A percentile compares a stretch with the other conserved stretches of the same genome.
phyloP scores from a whole-genome alignment of 1,139 yeast genomes.

The Protomyces macrosporus region DNA sequence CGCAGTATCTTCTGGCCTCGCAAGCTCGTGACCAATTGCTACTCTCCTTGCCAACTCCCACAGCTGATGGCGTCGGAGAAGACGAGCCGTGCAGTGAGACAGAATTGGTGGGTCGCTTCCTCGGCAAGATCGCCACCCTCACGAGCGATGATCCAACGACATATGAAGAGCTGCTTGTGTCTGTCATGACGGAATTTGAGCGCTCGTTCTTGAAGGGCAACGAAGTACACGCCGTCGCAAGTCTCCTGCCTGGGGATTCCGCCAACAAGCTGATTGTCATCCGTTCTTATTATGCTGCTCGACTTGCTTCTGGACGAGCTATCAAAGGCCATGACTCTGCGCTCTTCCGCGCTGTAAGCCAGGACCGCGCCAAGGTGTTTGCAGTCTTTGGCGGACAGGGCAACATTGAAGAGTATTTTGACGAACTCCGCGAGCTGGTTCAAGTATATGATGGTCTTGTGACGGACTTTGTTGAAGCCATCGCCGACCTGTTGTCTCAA shows the following conservation, averaged over 20 bases:
- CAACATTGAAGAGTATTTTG: constrained; percentile 94
- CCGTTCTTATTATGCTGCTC: constrained; percentile 61
- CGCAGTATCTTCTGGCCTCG: constrained; percentile 69
- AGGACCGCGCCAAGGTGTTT: constrained; percentile 58
- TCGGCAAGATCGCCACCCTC: constrained; percentile 68
- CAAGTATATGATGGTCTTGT: constrained; percentile 69
- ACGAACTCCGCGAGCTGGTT: constrained; percentile 84
- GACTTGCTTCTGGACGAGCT: constrained; percentile 48
- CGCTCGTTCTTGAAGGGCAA: constrained; percentile 64
- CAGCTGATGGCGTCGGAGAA: constrained; percentile 81
- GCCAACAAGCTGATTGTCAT: constrained; percentile 68
- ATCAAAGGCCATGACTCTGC: constrained; percentile 58
- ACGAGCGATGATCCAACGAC: constrained; percentile 52
- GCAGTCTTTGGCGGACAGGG: constrained; percentile 99
- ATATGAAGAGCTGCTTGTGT: constrained; percentile 62
- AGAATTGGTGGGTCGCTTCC: constrained; percentile 76
- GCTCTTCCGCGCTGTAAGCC: constrained; percentile 45
- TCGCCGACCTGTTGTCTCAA: constrained; percentile 61
- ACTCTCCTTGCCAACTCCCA: constrained; percentile 69
- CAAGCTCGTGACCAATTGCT: constrained; percentile 83
- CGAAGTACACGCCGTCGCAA: constrained; percentile 88
- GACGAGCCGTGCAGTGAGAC: constrained; percentile 85
- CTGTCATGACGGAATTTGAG: constrained; percentile 77
- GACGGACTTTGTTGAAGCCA: constrained; percentile 61
- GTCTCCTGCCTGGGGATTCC: constrained; percentile 46